A percentile compares a stretch with the other conserved stretches of the same genome.
Conservation (phyloP, 1,139 yeast species). For the Insectozyma bohioensis region DNA sequence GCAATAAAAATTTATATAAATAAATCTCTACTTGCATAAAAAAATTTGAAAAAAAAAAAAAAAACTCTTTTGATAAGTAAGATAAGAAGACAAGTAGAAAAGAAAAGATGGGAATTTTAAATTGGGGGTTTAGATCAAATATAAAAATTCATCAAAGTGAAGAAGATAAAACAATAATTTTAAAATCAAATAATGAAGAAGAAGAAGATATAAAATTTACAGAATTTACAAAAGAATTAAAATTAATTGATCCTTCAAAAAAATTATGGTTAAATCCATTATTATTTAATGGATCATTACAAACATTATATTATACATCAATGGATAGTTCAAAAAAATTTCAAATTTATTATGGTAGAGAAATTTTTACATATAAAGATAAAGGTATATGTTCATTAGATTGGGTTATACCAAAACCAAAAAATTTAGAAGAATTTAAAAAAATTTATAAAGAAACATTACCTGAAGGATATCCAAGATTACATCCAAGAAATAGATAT, state of each 20-base stretch:
- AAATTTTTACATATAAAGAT: constrained; percentile 57
- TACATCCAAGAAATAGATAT: constrained; percentile 78
- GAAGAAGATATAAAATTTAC: constrained; percentile 16
- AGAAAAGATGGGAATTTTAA: constrained; percentile 18
- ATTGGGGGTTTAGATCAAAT: constrained; percentile 44
- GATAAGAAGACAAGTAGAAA: no score
- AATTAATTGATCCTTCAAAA: constrained; percentile 27
- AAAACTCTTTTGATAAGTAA: no score
- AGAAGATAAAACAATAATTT: constrained; percentile 18
- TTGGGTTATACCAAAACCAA: constrained; percentile 60
- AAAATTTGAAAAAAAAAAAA: no score
- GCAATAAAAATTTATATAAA: no score
- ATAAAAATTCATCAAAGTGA: constrained; percentile 28
- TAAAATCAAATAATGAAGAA: constrained; percentile 11
- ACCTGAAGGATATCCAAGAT: constrained; percentile 68
- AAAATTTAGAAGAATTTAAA: constrained; percentile 46
- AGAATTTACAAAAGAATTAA: constrained; percentile 25
- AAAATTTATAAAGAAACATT: constrained; percentile 52
- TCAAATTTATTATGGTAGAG: constrained; percentile 74
- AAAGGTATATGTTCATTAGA: constrained; percentile 77
- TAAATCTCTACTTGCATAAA: no score
- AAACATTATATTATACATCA: constrained; percentile 65
- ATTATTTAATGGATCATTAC: constrained; percentile 72
- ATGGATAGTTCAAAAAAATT: constrained; percentile 54
- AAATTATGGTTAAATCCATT: constrained; percentile 61